Evolutionary conservation across 768 basidiomycete genomes (phyloP).

Genomic region (Trametes elegans): DNA sequence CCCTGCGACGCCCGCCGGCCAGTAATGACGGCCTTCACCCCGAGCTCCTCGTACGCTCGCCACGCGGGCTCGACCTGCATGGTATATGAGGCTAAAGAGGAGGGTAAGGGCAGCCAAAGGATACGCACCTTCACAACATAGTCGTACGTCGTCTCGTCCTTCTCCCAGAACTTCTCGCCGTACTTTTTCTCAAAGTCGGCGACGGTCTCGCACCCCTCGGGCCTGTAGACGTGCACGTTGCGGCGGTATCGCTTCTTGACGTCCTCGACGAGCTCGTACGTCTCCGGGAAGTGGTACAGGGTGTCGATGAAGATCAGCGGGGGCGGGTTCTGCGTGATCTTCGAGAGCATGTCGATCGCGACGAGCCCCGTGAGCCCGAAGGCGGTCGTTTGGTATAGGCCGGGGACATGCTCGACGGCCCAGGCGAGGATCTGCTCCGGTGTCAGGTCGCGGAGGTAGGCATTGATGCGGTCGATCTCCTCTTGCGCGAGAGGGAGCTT

Average conservation of each 20-base stretch:
- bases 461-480: slow-evolving; percentile 69
- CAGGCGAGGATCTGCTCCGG: slow-evolving; percentile 87
- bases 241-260: slow-evolving; percentile 74
- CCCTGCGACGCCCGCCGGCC: slow-evolving; percentile 93
- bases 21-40: slow-evolving; percentile 88
- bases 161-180: slow-evolving; percentile 85
- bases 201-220: slow-evolving; percentile 63
- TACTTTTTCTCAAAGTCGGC: slow-evolving; percentile 77
- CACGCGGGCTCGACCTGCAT: slow-evolving; percentile 88
- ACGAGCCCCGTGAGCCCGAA: slow-evolving; percentile 96
- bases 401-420: slow-evolving; percentile 78
- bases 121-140: slow-evolving; percentile 80
- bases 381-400: slow-evolving; percentile 90
- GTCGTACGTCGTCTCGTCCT: slow-evolving; percentile 85
- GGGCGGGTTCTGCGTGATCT: slow-evolving; percentile 62
- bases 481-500: slow-evolving; percentile 55
- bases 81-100: not conserved
- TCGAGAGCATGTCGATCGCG: slow-evolving; percentile 91
- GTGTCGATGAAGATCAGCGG: slow-evolving; percentile 97
- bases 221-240: slow-evolving; percentile 74
- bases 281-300: slow-evolving; percentile 93
- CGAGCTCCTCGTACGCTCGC: slow-evolving; percentile 77
- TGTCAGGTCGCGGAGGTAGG: slow-evolving; percentile 61
- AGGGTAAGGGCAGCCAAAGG: not conserved
- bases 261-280: slow-evolving; percentile 83